These are phyloP conservation scores for Salix udensis DNA, from an alignment of 345 rosid species.

Conservation along the genomic window DNA sequence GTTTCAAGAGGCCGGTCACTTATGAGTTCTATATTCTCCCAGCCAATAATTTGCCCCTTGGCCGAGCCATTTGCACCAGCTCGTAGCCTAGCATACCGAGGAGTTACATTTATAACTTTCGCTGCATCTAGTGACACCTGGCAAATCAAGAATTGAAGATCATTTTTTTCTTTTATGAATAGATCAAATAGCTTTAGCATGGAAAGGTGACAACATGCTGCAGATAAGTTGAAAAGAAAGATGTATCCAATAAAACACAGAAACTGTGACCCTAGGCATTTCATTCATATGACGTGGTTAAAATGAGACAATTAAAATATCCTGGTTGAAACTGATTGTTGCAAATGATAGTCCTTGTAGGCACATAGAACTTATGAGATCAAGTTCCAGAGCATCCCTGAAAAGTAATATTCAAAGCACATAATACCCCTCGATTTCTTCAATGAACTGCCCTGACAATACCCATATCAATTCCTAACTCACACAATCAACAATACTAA, in stretches of 20 bases:
- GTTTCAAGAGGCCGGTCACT: slow-evolving; percentile 94
- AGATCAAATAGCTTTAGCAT: background rate
- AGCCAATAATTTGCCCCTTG: slow-evolving; percentile 82
- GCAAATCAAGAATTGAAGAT: slow-evolving; percentile 16
- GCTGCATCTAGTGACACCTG: slow-evolving; percentile 93
- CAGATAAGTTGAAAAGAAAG: background rate
- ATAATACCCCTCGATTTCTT: background rate
- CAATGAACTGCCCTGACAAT: background rate
- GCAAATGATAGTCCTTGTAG: background rate
- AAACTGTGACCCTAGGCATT: background rate
- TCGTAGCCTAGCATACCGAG: slow-evolving; percentile 78
- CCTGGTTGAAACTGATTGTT: background rate
- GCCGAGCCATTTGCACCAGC: slow-evolving; percentile 71
- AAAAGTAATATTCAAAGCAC: background rate
- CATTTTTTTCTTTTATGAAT: background rate
- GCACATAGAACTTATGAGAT: background rate
- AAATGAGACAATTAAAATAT: background rate
- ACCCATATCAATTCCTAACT: background rate
- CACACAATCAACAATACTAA: background rate
- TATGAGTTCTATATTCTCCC: slow-evolving; percentile 97
- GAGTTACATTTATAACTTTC: slow-evolving; percentile 90
- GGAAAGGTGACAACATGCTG: background rate
- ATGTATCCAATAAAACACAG: background rate
- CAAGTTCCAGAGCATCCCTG: background rate
- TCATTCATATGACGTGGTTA: background rate